These are phyloP conservation scores for Alternaria dauci DNA, from an alignment of 2,329 filamentous ascomycete species.

Conservation along the genomic window DNA sequence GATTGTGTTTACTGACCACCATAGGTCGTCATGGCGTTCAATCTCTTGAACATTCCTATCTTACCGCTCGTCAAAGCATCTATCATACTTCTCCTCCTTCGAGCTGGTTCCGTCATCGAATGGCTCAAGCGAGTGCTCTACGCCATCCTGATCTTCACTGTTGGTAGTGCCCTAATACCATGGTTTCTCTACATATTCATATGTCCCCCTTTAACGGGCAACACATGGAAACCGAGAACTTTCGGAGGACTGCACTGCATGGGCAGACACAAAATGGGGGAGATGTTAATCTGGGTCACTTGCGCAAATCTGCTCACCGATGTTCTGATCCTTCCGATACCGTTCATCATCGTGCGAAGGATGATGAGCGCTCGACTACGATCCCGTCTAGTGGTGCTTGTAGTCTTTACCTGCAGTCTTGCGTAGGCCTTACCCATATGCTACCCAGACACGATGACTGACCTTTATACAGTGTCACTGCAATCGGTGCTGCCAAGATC, in stretches of 20 bases:
- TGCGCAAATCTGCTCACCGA: constrained; percentile 54
- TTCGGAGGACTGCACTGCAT: constrained; percentile 52
- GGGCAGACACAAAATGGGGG: constrained; percentile 48
- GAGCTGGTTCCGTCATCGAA: constrained; percentile 51
- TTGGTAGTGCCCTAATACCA: constrained; percentile 47
- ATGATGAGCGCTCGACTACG: constrained; percentile 53
- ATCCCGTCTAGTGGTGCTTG: constrained; percentile 50
- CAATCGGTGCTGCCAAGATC: constrained; percentile 52
- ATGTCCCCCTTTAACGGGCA: constrained; percentile 51
- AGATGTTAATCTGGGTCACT: constrained; percentile 53
- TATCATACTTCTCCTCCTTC: constrained; percentile 51
- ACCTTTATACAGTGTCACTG: constrained; percentile 44
- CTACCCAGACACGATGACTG: constrained; percentile 3
- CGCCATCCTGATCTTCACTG: constrained; percentile 48
- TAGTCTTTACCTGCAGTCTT: constrained; percentile 52
- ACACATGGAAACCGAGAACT: constrained; percentile 50
- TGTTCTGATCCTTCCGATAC: constrained; percentile 52
- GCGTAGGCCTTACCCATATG: constrained; percentile 35
- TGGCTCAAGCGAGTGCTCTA: constrained; percentile 51
- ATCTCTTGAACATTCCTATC: constrained; percentile 52
- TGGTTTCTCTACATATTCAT: constrained; percentile 52
- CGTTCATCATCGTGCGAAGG: constrained; percentile 52
- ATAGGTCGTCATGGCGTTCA: constrained; percentile 50
- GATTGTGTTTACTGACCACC: neutral
- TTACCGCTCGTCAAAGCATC: constrained; percentile 53